Base-by-base conservation (phyloP, 495 filamentous ascomycete species). In the Bathelium albidoporum region DNA sequence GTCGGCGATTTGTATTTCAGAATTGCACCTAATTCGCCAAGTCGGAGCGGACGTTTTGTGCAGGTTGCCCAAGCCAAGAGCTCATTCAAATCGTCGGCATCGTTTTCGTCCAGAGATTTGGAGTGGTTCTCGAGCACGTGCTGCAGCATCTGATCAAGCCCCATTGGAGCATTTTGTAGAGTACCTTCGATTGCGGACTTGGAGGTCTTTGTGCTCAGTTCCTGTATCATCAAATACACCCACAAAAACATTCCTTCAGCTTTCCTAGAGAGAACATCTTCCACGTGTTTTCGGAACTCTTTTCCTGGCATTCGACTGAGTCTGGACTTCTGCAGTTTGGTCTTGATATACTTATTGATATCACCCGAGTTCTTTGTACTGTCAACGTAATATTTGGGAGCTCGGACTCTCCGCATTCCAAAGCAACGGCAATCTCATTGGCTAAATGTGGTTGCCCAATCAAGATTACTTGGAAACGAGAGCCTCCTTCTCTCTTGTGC, bases 191-290 rank as follows among this genome's bases (percentile, higher is more conserved):
- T 75, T 12, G 64, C 61, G n/a, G 53, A 59, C 10, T 68, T 68
- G 31, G 62, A 61, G 1, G 65, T 65, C 65, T 72, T 71, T 52
- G 69, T 67, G 14, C 62, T 60, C n/a, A 77, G 39, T 59, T 76
- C 72, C n/a, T 70, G 62, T 22, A 76, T 29, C 70, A 75, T 75
- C 1, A 77, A 66, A 32, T 73, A 66, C 5, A 72, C 74, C 71
- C 73, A 73, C 1, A 76, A 65, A 61, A 77, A 77, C 68, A 77
- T 74, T 12, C 75, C 75, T 43, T 73, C 64, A 0, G 73, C 74
- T 31, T 34, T 39, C 5, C 14, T 14, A 39, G 34, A 39, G 5
- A 39, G 34, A 5, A 39, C 14, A 14, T 39, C 34, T 39, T 5
- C 34, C 14, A 39, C 34, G 34, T 39, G 14, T 39, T 39, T 39